Conservation (phyloP, 73 alveolate species). For the Durusdinium trenchii region DNA sequence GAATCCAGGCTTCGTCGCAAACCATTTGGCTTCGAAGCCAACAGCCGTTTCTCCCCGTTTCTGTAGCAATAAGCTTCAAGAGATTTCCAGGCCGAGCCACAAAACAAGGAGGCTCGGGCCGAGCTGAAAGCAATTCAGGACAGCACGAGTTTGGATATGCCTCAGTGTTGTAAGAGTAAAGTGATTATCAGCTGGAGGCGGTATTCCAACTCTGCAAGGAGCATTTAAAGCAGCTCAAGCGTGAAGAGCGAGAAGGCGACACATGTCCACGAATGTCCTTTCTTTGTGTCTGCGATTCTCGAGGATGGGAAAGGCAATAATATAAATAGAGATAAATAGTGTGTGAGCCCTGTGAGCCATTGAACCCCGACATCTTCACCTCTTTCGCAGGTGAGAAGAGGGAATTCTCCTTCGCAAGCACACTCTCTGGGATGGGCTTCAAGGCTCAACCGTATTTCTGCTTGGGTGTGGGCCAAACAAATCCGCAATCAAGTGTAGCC, state of each 20-base stretch:
- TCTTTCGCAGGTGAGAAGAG: conserved; percentile 45
- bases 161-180: background rate
- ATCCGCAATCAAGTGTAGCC: too few relatives aligned
- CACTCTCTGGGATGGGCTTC: conserved; percentile 81
- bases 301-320: too few relatives aligned
- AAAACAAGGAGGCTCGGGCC: conserved; percentile 82
- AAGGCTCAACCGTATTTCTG: background rate
- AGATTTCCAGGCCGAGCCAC: conserved; percentile 58
- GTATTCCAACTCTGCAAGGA: background rate
- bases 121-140: conserved; percentile 92
- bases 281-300: too few relatives aligned
- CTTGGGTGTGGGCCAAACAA: too few relatives aligned
- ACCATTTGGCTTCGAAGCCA: too few relatives aligned
- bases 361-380: background rate
- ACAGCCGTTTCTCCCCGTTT: too few relatives aligned
- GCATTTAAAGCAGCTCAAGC: conserved; percentile 64
- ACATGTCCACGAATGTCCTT: too few relatives aligned
- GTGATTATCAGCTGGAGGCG: background rate
- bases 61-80: too few relatives aligned
- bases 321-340: too few relatives aligned
- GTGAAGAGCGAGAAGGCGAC: conserved; percentile 88
- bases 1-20: too few relatives aligned
- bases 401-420: conserved; percentile 74
- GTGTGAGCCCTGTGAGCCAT: background rate
- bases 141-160: background rate